Base-by-base conservation (phyloP, 495 filamentous ascomycete genomes). In the Peziza echinospora region DNA sequence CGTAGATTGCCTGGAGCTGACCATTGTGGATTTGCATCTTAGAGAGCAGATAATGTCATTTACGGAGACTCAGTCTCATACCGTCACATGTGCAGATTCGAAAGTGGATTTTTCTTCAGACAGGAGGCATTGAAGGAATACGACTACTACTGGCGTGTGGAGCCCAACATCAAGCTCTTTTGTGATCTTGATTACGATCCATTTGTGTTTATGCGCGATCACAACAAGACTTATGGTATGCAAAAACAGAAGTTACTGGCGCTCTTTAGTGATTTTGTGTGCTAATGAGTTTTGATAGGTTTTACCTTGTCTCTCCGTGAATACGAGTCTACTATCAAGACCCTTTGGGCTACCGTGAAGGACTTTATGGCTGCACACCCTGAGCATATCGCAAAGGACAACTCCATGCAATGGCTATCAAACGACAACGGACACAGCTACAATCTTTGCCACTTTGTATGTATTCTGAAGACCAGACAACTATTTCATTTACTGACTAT, bases 21-120 rank as follows among this genome's bases (percentile, higher is more conserved):
- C n/a, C n/a, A n/a, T n/a, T n/a, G n/a, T n/a, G n/a, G n/a, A n/a
- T n/a, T n/a, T n/a, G n/a, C n/a, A n/a, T n/a, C 19, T 17, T 37
- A 37, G 30, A 43, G 4, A 19, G 16, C 1, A 22, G 22, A 43
- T 2, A 84, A 86, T 61, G 84, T 92, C 57, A 92, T 92, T 64
- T 97, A 97, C 57, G 89, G 89, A 47, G 89, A 93, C 63, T 91
- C 82, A 17, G 65, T 83, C 60, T 84, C 80, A 57, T 92, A 92
- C 63, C 78, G 84, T 48, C 84, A 92, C 62, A 92, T 92, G 84
- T 92, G 84, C 62, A 80, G 84, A 26, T 92, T 84, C 53, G 84
- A 92, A 62, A 89, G 82, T 10, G 84, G 84, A 24, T 91, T 92
- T 67, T 92, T 92, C 67, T 92, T 91, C 70, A 80, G 75, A 24